Percentiles rank a stretch among this genome's conserved stretches.
Evolutionary conservation across 495 filamentous ascomycete genomes (phyloP).

Genomic region (Rusavskia elegans): DNA sequence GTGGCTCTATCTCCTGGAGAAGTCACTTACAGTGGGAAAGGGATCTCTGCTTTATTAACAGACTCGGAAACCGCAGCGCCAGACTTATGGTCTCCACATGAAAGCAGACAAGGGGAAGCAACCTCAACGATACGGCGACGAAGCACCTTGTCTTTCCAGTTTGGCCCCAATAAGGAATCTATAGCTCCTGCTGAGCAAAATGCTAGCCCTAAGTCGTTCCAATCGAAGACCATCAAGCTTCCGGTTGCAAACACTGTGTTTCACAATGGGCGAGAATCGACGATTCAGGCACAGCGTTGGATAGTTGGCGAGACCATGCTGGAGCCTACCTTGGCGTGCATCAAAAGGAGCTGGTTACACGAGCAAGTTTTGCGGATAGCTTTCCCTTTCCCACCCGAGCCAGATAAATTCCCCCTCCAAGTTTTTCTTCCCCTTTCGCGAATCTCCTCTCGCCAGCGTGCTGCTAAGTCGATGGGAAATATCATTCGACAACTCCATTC

Average conservation of each 20-base stretch:
- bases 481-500: constrained; percentile 55
- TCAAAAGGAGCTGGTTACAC: constrained; percentile 13
- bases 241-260: constrained; percentile 70
- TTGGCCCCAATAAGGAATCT: not conserved
- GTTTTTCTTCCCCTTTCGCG: constrained; percentile 40
- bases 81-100: constrained; percentile 7
- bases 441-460: constrained; percentile 15
- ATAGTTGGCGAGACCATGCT: constrained; percentile 3
- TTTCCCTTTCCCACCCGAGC: not conserved
- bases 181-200: not conserved
- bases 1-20: too few species aligned
- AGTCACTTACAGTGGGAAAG: constrained; percentile 5
- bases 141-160: not conserved
- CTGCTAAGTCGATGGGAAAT: constrained; percentile 62
- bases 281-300: constrained; percentile 45
- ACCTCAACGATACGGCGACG: not conserved
- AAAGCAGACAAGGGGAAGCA: not conserved
- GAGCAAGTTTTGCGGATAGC: constrained; percentile 10
- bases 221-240: constrained; percentile 16
- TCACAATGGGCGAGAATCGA: constrained; percentile 47
- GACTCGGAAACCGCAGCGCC: constrained; percentile 8
- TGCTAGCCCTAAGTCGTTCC: not conserved
- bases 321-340: constrained; percentile 10
- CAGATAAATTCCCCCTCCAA: constrained; percentile 9
- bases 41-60: constrained; percentile 9